Percentiles rank a stretch among this genome's conserved stretches.
Evolutionary conservation across 108 stramenopile genomes (phyloP).

Genomic region (Stephanodiscus minutulus): DNA sequence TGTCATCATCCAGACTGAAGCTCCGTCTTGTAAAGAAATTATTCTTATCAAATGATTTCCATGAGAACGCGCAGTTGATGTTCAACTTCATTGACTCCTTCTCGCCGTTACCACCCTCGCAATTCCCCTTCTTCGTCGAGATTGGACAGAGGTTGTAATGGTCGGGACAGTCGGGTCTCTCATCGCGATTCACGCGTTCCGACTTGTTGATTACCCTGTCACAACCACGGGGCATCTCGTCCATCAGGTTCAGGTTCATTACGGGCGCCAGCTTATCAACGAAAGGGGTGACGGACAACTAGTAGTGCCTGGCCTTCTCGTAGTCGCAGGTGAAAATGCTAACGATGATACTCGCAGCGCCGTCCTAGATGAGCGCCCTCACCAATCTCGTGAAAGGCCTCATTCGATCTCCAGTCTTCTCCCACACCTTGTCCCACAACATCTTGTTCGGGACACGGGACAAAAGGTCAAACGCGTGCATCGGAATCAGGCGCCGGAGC

Average conservation of each 20-base stretch:
- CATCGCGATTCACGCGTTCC: constrained; percentile 40
- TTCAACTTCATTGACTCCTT: constrained; percentile 32
- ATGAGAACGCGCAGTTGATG: constrained; percentile 48
- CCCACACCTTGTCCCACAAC: constrained; percentile 3
- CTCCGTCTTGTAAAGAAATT: constrained; percentile 23
- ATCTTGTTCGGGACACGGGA: too few relatives aligned
- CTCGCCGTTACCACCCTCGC: constrained; percentile 12
- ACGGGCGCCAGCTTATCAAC: constrained; percentile 10
- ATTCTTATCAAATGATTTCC: constrained; percentile 29
- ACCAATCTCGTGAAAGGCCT: constrained; percentile 50
- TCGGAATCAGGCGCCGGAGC: constrained; percentile 41
- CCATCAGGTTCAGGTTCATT: constrained; percentile 43
- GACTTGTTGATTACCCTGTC: constrained; percentile 52
- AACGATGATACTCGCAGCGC: constrained; percentile 53
- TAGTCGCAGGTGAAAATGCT: constrained; percentile 64
- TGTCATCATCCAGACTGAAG: constrained; percentile 4
- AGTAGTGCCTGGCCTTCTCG: constrained; percentile 34
- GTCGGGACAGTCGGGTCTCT: constrained; percentile 46
- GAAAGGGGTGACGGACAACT: constrained; percentile 30
- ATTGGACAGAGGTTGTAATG: constrained; percentile 36
- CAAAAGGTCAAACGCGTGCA: constrained; percentile 51
- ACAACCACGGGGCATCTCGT: constrained; percentile 68
- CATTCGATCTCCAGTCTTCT: constrained; percentile 4
- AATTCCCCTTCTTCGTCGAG: constrained; percentile 20
- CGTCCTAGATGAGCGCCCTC: constrained; percentile 76